Conservation (phyloP, 1,284 basidiomycete species). For the Microbotryum scabiosae region DNA sequence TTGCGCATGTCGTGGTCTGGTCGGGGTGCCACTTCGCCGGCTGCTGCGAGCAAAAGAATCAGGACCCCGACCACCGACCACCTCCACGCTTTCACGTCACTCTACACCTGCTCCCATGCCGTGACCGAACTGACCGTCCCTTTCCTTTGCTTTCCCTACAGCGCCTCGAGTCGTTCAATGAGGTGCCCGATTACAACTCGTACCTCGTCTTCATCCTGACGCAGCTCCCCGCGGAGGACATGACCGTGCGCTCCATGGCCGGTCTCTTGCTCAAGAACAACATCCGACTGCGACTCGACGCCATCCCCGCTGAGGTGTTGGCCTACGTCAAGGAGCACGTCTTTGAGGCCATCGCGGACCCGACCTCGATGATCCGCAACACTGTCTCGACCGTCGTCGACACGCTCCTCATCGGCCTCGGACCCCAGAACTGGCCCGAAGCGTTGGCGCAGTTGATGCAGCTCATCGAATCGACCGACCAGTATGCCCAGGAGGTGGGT, state of each 20-base stretch:
- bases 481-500: conserved; percentile 74
- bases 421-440: conserved; percentile 81
- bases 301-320: conserved; percentile 57
- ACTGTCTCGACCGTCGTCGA: conserved; percentile 86
- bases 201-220: conserved; percentile 93
- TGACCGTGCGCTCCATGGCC: conserved; percentile 86
- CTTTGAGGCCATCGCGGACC: conserved; percentile 69
- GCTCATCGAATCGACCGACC: conserved; percentile 62
- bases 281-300: conserved; percentile 50
- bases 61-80: not conserved
- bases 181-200: conserved; percentile 82
- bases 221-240: conserved; percentile 69
- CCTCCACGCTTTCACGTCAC: not conserved
- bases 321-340: conserved; percentile 75
- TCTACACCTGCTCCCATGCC: not conserved
- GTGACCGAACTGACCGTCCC: not conserved
- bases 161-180: conserved; percentile 81
- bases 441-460: conserved; percentile 73
- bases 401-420: conserved; percentile 64
- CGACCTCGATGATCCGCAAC: conserved; percentile 74
- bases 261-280: conserved; percentile 97
- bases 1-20: not conserved
- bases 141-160: conserved; percentile 38
- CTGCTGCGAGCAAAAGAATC: not conserved
- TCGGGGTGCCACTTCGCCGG: not conserved